phyloP scores from a whole-genome alignment of 2,329 filamentous ascomycete genomes.

The Monilinia laxa region DNA sequence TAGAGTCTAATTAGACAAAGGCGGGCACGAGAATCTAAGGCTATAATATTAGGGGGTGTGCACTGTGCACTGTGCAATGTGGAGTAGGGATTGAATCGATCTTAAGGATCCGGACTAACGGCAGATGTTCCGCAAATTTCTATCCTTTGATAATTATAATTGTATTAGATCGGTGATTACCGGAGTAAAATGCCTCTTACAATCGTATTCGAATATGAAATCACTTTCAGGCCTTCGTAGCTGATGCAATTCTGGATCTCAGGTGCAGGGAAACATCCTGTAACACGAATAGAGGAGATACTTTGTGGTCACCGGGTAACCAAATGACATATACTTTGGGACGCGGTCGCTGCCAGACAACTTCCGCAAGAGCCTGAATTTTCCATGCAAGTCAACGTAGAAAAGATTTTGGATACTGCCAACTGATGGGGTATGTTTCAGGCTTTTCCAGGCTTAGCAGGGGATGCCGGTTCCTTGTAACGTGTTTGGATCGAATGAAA shows the following conservation, averaged over 20 bases:
- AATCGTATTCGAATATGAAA: not conserved
- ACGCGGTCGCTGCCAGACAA: not conserved
- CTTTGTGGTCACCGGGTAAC: conserved; percentile 7
- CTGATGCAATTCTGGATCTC: not conserved
- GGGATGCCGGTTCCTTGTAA: conserved; percentile 10
- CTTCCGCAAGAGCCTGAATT: not conserved
- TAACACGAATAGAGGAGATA: conserved; percentile 1
- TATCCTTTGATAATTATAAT: conserved; percentile 15
- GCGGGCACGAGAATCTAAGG: not conserved
- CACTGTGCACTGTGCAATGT: conserved; percentile 10
- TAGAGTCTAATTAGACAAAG: not conserved
- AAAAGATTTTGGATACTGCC: conserved; percentile 7
- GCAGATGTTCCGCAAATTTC: not conserved
- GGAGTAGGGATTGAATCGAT: conserved; percentile 8
- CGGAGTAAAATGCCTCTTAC: not conserved
- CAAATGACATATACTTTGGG: not conserved
- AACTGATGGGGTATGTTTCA: conserved; percentile 11
- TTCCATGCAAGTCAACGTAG: not conserved
- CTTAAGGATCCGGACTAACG: conserved; percentile 11
- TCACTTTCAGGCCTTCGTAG: not conserved
- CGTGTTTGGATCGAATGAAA: conserved; percentile 10
- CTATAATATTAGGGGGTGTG: not conserved
- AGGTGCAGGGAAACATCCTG: conserved; percentile 6
- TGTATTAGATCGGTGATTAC: conserved; percentile 6
- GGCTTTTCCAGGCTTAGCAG: conserved; percentile 7